Base-by-base conservation (phyloP, 2,329 filamentous ascomycete species). In the Fusarium secorum region DNA sequence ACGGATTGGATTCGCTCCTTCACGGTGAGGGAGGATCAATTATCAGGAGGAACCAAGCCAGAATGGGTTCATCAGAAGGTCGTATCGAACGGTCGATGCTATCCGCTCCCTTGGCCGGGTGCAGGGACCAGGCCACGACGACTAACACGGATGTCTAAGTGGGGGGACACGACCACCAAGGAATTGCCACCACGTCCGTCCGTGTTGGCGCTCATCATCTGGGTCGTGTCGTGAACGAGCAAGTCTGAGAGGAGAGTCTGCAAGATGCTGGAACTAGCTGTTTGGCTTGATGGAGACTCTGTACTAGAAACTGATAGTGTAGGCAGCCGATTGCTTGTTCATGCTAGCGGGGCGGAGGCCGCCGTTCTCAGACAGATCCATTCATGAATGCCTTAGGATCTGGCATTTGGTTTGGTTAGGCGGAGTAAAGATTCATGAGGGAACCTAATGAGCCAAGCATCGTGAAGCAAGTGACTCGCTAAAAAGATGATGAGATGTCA, bases 81-180 rank as follows among this genome's bases (percentile, higher is more conserved):
- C 52, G 52, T 57, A 67, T 67, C 42, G 36, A 68, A 55, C 54
- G 54, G 52, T 58, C 45, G 60, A 58, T 62, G 51, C 28, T 55
- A 64, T 69, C 54, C 51, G 66, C 65, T 69, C 44, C 45, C 39
- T 68, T 38, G 46, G 35, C 52, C 60, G 68, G 58, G 64, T 71
- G 69, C 68, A 72, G 44, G 68, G 68, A 70, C 54, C 63, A 60
- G 67, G 63, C 35, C 54, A 56, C 28, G 30, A 66, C 41, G 17
- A 62, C 66, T 57, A 66, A 66, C 56, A 59, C 58, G 45, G 44
- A 39, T 38, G 17, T 36, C 20, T 13, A 62, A 48, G 67, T 71
- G 67, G 62, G 52, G 58, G 38, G 10, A 57, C 11, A 63, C 17
- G 24, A 60, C 52, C 32, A 51, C 44, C 24, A 60, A 44, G 44